Evolutionary conservation across 352 stramenopile species (phyloP), one percentile per base, ranked within the genome.

Genomic region (Discostella stelligera): DNA sequence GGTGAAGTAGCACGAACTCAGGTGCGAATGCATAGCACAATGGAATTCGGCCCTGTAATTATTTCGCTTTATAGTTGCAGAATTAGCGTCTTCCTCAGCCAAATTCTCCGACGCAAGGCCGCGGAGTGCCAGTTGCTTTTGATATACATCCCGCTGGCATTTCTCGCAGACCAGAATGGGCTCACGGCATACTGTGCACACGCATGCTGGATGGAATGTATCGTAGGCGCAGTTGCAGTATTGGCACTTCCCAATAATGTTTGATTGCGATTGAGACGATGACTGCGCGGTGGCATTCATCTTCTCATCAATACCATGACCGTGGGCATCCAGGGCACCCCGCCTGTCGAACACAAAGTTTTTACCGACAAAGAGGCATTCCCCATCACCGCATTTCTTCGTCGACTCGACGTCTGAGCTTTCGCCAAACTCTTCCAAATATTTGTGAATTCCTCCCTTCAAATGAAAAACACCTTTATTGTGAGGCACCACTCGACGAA

Each of bases 371-470:
- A 85, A 85, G 16, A 64, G 56, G 39, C 60, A 77, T 67, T 74
- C 62, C 11, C 79, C 56, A 25, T 21, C 18, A 9, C 66, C 62
- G 44, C 55, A 10, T 44, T 60, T 23, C 20, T 0, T 71, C 53
- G 21, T 56, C 21, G 39, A 8, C 16, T 14, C 20, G 2, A 9
- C 9, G 0, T 85, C 71, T 85, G 84, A 32, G 66, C 66, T 30
- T 74, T 52, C 67, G 27, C 66, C 74, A 78, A 85, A 94, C 65
- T 87, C 67, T 71, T 95, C 85, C 8, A 95, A 70, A 83, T 94
- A 95, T 27, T 91, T 90, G 54, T 95, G 89, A 59, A 95, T 94
- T 8, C 91, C 91, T 44, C 91, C 91, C 48, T 93, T 89, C 30
- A 95, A 77, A 80, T 95, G 91, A 39, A 65, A 71, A 16, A 92